Percentiles rank a stretch among this genome's conserved stretches.
phyloP scores from a whole-genome alignment of 495 filamentous ascomycete genomes.

The Pseudoneurospora amorphoporcata region DNA sequence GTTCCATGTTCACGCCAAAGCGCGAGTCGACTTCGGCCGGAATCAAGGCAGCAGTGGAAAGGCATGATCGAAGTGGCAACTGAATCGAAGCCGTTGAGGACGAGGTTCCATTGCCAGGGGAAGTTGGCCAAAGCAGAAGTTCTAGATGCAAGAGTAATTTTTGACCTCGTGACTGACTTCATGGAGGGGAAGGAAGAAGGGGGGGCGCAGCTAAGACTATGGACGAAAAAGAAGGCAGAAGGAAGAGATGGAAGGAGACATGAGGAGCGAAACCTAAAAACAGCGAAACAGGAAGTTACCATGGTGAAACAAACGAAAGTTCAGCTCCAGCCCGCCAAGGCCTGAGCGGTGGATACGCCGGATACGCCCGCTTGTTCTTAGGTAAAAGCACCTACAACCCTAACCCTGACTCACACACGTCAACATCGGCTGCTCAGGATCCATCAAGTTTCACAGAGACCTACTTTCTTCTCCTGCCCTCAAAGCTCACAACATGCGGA shows the following conservation, averaged over 20 bases:
- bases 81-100: not conserved
- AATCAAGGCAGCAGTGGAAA: not conserved
- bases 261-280: not conserved
- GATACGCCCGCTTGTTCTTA: not conserved
- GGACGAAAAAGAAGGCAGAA: not conserved
- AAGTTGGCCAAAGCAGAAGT: not conserved
- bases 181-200: not conserved
- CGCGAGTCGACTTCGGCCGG: not conserved
- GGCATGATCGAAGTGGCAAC: not conserved
- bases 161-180: not conserved
- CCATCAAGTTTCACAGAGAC: not conserved
- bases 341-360: not conserved
- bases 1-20: not conserved
- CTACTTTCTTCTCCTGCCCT: not conserved
- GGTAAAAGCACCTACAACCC: not conserved
- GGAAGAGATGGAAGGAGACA: not conserved
- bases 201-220: not conserved
- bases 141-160: not conserved
- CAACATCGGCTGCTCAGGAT: not conserved
- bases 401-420: not conserved
- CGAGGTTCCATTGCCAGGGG: not conserved
- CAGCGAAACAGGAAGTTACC: not conserved
- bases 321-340: not conserved
- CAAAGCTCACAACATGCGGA: not conserved
- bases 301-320: constrained; percentile 1